phyloP scores from a whole-genome alignment of 2,329 filamentous ascomycete genomes.

The Ceratocystis colombiana region DNA sequence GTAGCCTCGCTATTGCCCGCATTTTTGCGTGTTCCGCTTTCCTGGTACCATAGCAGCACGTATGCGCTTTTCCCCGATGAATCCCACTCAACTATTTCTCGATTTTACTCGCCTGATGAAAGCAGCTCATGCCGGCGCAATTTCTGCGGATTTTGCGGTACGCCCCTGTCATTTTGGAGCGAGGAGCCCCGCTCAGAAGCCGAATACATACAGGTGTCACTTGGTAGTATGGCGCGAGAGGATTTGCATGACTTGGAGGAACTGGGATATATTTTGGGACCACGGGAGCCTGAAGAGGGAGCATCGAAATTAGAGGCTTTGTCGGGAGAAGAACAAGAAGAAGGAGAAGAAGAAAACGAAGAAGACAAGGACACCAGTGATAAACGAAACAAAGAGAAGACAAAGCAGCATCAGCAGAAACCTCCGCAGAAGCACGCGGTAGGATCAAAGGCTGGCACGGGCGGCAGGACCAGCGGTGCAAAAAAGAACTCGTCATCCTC shows the following conservation, averaged over 20 bases:
- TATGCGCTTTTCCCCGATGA: slow-evolving; percentile 71
- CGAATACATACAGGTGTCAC: slow-evolving; percentile 67
- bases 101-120: slow-evolving; percentile 52
- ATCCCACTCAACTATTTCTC: slow-evolving; percentile 54
- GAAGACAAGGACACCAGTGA: slow-evolving; percentile 5
- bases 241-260: slow-evolving; percentile 66
- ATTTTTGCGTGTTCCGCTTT: slow-evolving; percentile 71
- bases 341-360: not conserved
- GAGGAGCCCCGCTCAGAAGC: slow-evolving; percentile 61
- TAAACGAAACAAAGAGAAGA: not conserved
- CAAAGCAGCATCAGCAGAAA: not conserved
- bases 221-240: slow-evolving; percentile 64
- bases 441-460: not conserved
- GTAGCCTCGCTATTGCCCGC: slow-evolving; percentile 65
- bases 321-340: slow-evolving; percentile 27
- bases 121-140: slow-evolving; percentile 56
- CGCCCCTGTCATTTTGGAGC: slow-evolving; percentile 72
- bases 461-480: not conserved
- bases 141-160: slow-evolving; percentile 90
- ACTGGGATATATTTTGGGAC: slow-evolving; percentile 55
- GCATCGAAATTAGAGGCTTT: slow-evolving; percentile 26
- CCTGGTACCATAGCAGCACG: slow-evolving; percentile 69
- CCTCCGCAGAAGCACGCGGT: not conserved
- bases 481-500: not conserved
- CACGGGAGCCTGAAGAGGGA: slow-evolving; percentile 23